Base-by-base conservation (phyloP, 163 green algal species). In the Scenedesmus sp. region DNA sequence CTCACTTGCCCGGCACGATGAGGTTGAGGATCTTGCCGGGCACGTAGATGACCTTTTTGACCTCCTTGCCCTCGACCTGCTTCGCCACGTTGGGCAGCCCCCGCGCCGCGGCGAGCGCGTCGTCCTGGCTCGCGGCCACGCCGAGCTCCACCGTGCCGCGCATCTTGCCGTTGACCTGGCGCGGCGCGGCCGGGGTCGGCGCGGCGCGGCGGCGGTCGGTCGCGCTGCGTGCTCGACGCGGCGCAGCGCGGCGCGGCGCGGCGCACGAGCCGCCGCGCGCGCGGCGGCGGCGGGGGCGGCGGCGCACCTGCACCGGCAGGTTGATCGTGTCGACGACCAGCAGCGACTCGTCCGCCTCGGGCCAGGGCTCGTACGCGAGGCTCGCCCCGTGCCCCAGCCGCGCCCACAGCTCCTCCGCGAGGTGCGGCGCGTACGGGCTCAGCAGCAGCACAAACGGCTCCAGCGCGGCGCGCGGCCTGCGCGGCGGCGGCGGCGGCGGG, bases 41-140 rank as follows among this genome's bases (percentile, higher is more conserved):
- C 64, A 97, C 91, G 81, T 94, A 99, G 42, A 99, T 97, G 45
- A 97, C 77, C 84, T 99, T 99, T 58, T 94, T 95, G 34, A 99
- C 80, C 2, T 87, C 65, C 82, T 98, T 97, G 42, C 94, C 96
- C 0, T 96, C 93, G 14, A 95, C 73, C 48, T 94, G 89, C 71
- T 96, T 97, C 15, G 75, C 70, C 13, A 99, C 88, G n/a, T 85
- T 91, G 6, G 77, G 42, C 11, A 93, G 34, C 0, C 44, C 77
- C 47, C 88, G 72, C 4, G 93, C 96, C 9, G 89, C 84, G 18
- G 71, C 90, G 57, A 98, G 66, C 15, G 90, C 96, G 6, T 70
- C 91, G 0, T 89, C 93, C 78, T 98, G 84, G 0, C 51, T 51
- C 0, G 82, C 81, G 24, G 89, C 89, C 14, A 88, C 85, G 0